Evolutionary conservation across 2,329 filamentous ascomycete species (phyloP).

Genomic region (Fusarium sp.): DNA sequence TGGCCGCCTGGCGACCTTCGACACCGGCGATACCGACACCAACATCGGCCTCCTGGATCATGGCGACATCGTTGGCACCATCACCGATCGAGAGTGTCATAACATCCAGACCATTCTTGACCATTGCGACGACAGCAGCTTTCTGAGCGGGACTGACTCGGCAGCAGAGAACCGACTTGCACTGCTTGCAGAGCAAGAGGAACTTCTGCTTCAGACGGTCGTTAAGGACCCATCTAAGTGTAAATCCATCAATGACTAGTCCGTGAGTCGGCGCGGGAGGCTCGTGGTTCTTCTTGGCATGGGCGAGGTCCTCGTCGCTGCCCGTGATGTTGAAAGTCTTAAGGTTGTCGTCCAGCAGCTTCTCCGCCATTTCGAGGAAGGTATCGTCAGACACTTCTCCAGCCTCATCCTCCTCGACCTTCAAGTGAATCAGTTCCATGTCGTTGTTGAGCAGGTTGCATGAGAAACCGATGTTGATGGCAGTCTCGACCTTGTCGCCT

Average conservation of each 20-base stretch:
- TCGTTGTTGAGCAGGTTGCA: constrained; percentile 98
- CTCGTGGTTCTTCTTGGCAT: constrained; percentile 85
- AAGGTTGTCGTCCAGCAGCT: constrained; percentile 81
- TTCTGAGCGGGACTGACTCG: constrained; percentile 97
- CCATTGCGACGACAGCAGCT: constrained; percentile 95
- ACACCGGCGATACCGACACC: constrained; percentile 95
- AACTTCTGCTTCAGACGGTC: constrained; percentile 91
- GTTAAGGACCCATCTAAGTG: constrained; percentile 87
- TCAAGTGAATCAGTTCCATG: constrained; percentile 95
- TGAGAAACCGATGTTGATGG: constrained; percentile 99
- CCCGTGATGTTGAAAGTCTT: constrained; percentile 82
- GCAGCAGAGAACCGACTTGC: constrained; percentile 95
- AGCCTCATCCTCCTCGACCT: constrained; percentile 79
- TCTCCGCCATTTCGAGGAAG: constrained; percentile 70
- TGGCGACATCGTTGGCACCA: constrained; percentile 95
- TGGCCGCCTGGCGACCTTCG: constrained; percentile 91
- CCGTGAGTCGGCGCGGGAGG: constrained; percentile 90
- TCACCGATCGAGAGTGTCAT: constrained; percentile 96
- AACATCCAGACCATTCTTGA: constrained; percentile 93
- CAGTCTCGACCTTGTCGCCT: constrained; percentile 98
- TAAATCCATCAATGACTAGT: constrained; percentile 94
- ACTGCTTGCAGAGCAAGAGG: constrained; percentile 94
- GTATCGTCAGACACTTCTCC: constrained; percentile 60
- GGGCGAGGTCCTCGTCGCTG: constrained; percentile 84
- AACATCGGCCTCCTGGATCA: constrained; percentile 98